phyloP scores from a whole-genome alignment of 2,329 filamentous ascomycete species.

The Colletotrichum gloeosporioides region DNA sequence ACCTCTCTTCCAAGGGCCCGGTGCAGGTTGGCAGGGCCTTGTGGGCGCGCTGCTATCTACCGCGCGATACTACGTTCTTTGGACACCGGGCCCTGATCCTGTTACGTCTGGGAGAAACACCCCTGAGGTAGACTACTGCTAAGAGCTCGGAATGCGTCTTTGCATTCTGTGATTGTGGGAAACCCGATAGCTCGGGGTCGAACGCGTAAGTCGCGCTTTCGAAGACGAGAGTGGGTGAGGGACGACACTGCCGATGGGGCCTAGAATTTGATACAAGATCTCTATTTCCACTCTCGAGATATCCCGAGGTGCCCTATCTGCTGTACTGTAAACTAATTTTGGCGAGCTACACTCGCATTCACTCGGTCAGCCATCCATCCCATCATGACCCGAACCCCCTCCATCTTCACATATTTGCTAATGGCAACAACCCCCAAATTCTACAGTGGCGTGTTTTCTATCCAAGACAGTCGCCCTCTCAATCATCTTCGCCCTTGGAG shows the following conservation, averaged over 20 bases:
- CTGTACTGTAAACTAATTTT: no score
- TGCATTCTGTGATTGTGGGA: background rate
- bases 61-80: no score
- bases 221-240: background rate
- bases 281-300: background rate
- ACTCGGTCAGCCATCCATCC: background rate
- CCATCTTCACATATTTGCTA: background rate
- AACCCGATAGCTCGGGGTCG: background rate
- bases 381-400: background rate
- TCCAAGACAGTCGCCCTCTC: background rate
- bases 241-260: background rate
- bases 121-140: background rate
- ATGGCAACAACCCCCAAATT: rapidly evolving
- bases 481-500: background rate
- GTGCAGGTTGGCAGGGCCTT: no score
- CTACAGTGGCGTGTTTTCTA: rapidly evolving
- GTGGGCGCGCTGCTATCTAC: no score
- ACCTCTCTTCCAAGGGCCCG: no score
- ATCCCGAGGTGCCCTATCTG: no score
- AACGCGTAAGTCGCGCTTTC: background rate
- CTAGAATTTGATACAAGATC: rapidly evolving
- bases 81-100: background rate
- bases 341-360: background rate
- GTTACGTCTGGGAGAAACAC: rapidly evolving
- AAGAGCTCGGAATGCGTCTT: background rate